Evolutionary conservation across 805 yeast genomes (phyloP).

Genomic region (Yamadazyma laniorum): DNA sequence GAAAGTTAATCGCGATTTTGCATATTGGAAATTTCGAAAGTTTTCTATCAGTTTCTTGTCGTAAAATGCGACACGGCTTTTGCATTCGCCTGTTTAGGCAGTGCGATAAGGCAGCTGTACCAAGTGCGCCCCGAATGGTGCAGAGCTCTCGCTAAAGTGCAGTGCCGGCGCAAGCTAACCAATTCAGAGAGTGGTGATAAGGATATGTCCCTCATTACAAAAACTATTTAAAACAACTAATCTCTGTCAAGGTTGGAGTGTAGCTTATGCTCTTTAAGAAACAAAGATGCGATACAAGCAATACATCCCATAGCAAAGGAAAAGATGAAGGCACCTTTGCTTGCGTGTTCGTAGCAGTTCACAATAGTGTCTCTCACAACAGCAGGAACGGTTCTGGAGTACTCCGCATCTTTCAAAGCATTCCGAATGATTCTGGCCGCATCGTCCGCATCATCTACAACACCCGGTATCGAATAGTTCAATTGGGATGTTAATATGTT

Average conservation of each 20-base stretch:
- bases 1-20: conserved; percentile 5
- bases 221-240: conserved; percentile 7
- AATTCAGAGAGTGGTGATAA: too few species aligned
- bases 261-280: conserved; percentile 58
- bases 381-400: conserved; percentile 51
- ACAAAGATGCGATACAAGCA: conserved; percentile 41
- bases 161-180: too few species aligned
- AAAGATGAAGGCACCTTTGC: conserved; percentile 54
- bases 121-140: background rate
- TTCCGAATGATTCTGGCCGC: conserved; percentile 45
- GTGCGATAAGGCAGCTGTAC: background rate
- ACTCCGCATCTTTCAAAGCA: conserved; percentile 59
- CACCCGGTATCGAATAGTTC: conserved; percentile 15
- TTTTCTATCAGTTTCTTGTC: conserved; percentile 7
- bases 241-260: conserved; percentile 52
- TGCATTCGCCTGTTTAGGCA: background rate
- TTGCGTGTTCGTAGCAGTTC: conserved; percentile 50
- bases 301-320: conserved; percentile 39
- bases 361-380: conserved; percentile 45
- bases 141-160: too few species aligned
- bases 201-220: too few species aligned
- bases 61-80: background rate
- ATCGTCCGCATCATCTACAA: conserved; percentile 29
- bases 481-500: conserved; percentile 35
- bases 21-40: conserved; percentile 5